A percentile compares a stretch with the other conserved stretches of the same genome.
Evolutionary conservation across 2,329 filamentous ascomycete genomes (phyloP).

Genomic region (Fusarium illudens): DNA sequence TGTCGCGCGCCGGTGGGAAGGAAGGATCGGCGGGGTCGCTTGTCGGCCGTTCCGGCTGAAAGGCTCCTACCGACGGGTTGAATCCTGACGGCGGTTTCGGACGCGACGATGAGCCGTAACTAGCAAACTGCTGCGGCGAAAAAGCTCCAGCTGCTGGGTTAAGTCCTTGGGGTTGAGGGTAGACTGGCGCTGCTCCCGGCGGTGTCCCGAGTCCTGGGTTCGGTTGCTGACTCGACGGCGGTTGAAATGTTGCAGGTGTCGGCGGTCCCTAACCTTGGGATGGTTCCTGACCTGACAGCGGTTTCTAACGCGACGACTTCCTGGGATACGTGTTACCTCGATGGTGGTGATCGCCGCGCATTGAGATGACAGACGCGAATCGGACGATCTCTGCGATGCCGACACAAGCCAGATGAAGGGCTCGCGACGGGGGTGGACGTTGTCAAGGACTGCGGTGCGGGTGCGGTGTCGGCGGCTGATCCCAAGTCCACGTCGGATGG

Average conservation of each 20-base stretch:
- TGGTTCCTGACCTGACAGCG: constrained; percentile 6
- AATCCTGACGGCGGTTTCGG: not conserved
- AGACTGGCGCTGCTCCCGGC: not conserved
- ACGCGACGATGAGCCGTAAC: not conserved
- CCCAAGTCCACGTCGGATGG: constrained; percentile 27
- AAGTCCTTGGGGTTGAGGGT: not conserved
- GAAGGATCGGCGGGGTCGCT: not conserved
- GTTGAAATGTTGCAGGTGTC: not conserved
- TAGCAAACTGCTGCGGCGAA: not conserved
- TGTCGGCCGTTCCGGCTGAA: not conserved
- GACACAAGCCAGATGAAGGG: not conserved
- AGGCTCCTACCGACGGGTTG: not conserved
- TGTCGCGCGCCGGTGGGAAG: not conserved
- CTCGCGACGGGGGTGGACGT: not conserved
- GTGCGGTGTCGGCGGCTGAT: constrained; percentile 20
- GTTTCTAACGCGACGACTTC: constrained; percentile 44
- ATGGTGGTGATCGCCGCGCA: constrained; percentile 25
- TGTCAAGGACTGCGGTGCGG: constrained; percentile 15
- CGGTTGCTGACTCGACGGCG: not conserved
- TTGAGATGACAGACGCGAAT: constrained; percentile 22
- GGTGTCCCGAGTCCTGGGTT: not conserved
- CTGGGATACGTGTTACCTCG: constrained; percentile 30
- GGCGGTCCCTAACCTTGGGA: not conserved
- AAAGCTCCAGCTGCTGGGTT: not conserved
- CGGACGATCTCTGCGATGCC: not conserved